phyloP scores from a whole-genome alignment of 2,329 filamentous ascomycete species.

The Colletotrichum orbiculare region DNA sequence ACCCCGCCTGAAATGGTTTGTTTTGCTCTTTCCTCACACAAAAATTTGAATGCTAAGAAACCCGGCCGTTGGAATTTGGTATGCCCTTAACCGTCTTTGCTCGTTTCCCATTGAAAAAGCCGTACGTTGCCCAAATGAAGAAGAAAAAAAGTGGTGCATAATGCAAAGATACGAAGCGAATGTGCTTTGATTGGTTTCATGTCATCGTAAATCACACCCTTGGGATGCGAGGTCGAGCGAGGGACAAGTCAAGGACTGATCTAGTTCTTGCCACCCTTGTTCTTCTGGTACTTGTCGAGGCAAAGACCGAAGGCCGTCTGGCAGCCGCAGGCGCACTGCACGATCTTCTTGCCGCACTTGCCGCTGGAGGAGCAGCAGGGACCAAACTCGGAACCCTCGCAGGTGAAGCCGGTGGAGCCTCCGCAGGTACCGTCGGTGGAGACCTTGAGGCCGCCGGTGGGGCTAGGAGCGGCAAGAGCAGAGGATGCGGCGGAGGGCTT shows the following conservation, averaged over 20 bases:
- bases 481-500: constrained; percentile 10
- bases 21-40: no score
- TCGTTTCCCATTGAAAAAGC: no score
- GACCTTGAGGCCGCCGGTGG: constrained; percentile 40
- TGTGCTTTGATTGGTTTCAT: no score
- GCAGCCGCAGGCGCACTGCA: constrained; percentile 51
- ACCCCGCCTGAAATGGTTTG: no score
- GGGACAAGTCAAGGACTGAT: background rate
- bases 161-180: no score
- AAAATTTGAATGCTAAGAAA: no score
- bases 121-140: no score
- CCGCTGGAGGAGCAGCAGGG: constrained; percentile 55
- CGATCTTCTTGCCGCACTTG: constrained; percentile 50
- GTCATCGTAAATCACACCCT: no score
- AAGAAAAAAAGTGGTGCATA: no score
- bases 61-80: no score
- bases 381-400: constrained; percentile 53
- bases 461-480: constrained; percentile 2
- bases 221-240: background rate
- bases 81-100: no score
- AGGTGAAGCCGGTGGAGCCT: constrained; percentile 52
- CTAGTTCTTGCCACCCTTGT: constrained; percentile 14
- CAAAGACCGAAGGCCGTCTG: constrained; percentile 50
- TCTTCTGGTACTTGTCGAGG: constrained; percentile 35
- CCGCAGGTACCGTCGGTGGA: constrained; percentile 55